Base-by-base conservation (phyloP, 257 asterid genomes). In the Primulina tabacum region DNA sequence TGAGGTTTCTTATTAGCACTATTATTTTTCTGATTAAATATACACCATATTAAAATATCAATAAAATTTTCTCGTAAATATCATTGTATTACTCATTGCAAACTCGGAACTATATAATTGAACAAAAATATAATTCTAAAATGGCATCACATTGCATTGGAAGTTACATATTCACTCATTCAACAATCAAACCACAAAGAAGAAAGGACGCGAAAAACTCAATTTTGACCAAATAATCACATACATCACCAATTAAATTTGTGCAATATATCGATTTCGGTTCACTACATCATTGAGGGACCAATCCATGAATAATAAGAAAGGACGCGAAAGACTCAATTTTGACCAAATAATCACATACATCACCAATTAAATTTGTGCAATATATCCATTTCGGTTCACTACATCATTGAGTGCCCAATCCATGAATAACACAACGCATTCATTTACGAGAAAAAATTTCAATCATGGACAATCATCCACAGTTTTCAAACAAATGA, bases 111-210 rank as follows among this genome's bases (percentile, higher is more conserved):
- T 38, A 28, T 28, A 28, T 28, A 28, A 28, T 33, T 33, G 14
- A 18, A 21, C 16, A 66, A 16, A 30, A 33, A 33, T 34, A 56
- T 8, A 3, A 21, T 56, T 34, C 28, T 52, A 30, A 53, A 30
- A 67, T 18, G 33, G 72, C 52, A 68, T 21, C 55, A 11, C 8
- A 17, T 33, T 68, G 37, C 73, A 21, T 18, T 34, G 63, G 28
- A 50, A 1, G 8, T 50, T 50, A 50, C 56, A 16, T 50, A 33
- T 33, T 33, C 32, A 67, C 71, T 17, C 57, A 38, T 67, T 67
- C 30, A 29, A 14, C 2, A 24, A 7, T 17, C 35, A 56, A 55
- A 68, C 57, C 57, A 50, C 57, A 50, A 43, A 30, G 38, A 68
- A 16, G 17, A 68, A 24, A 68, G 55, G 55, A 55, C 1, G 26